Evolutionary conservation across 1,139 yeast species (phyloP).

Genomic region (Arxiozyma slooffiae): DNA sequence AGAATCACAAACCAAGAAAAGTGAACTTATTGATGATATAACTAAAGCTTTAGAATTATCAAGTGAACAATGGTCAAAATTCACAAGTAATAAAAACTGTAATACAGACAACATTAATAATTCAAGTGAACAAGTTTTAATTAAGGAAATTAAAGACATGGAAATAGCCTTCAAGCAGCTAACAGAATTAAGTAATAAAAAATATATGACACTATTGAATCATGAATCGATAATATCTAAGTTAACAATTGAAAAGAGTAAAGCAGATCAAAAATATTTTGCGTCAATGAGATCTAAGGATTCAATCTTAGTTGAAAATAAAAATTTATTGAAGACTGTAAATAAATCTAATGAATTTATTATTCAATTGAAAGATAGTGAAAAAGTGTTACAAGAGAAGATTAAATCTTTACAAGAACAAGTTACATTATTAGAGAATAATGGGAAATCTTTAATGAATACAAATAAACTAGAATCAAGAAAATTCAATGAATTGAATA

Average conservation of each 20-base stretch:
- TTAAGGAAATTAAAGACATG: constrained; percentile 68
- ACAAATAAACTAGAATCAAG: constrained; percentile 22
- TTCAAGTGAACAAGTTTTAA: constrained; percentile 36
- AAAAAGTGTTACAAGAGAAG: constrained; percentile 42
- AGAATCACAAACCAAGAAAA: constrained; percentile 42
- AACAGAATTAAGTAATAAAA: constrained; percentile 46
- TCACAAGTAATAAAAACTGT: constrained; percentile 29
- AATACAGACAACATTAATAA: constrained; percentile 5
- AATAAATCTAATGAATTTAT: constrained; percentile 64
- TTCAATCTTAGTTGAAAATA: constrained; percentile 58
- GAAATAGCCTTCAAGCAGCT: constrained; percentile 67
- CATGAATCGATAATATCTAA: constrained; percentile 63
- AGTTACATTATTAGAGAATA: constrained; percentile 24
- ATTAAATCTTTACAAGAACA: constrained; percentile 38
- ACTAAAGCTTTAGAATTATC: constrained; percentile 37
- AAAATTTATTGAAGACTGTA: constrained; percentile 55
- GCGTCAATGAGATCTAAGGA: constrained; percentile 91
- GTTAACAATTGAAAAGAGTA: constrained; percentile 69
- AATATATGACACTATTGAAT: constrained; percentile 47
- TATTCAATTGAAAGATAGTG: constrained; percentile 53
- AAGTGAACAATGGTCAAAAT: constrained; percentile 37
- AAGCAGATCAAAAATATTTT: constrained; percentile 93
- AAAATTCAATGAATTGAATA: constrained; percentile 26
- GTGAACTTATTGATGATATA: constrained; percentile 38
- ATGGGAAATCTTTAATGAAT: constrained; percentile 26